Percentiles rank a stretch among this genome's conserved stretches.
These are phyloP conservation scores for Anthracocystis panici-leucophaei DNA, from an alignment of 1,284 basidiomycete genomes.

Conservation along the genomic window DNA sequence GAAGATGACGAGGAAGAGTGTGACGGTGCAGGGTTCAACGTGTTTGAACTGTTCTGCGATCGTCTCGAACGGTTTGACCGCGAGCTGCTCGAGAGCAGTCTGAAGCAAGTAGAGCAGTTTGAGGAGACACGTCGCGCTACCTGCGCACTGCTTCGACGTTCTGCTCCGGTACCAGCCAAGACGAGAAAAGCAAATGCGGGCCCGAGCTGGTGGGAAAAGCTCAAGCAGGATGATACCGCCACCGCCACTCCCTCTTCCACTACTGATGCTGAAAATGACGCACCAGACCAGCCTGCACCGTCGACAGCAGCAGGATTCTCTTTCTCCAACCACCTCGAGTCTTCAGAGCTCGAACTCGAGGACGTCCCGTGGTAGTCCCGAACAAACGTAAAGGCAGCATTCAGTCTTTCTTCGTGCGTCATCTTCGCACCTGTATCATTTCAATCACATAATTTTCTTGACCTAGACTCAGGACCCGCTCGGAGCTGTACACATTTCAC, in stretches of 20 bases:
- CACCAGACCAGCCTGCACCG: background rate
- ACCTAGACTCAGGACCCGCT: background rate
- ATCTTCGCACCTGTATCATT: no score
- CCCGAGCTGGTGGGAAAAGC: constrained; percentile 43
- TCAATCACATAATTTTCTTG: background rate
- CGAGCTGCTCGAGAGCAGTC: constrained; percentile 24
- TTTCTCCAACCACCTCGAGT: constrained; percentile 13
- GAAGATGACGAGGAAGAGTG: constrained; percentile 50
- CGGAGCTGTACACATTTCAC: background rate
- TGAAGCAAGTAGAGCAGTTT: constrained; percentile 33
- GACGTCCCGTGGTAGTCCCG: constrained; percentile 33
- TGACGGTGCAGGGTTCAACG: constrained; percentile 45
- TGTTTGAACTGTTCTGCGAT: constrained; percentile 53
- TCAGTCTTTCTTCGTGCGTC: background rate
- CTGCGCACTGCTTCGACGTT: constrained; percentile 17
- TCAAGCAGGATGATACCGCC: constrained; percentile 16
- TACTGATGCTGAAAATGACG: background rate
- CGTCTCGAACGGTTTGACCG: constrained; percentile 46
- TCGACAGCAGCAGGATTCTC: constrained; percentile 12
- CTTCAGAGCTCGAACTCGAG: constrained; percentile 27
- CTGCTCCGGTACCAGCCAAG: constrained; percentile 5
- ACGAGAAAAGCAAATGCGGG: constrained; percentile 10
- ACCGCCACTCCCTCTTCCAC: background rate
- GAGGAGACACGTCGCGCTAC: constrained; percentile 19
- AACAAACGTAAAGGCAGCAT: background rate